phyloP scores from a whole-genome alignment of 352 stramenopile species.

The Phytopythium litorale region DNA sequence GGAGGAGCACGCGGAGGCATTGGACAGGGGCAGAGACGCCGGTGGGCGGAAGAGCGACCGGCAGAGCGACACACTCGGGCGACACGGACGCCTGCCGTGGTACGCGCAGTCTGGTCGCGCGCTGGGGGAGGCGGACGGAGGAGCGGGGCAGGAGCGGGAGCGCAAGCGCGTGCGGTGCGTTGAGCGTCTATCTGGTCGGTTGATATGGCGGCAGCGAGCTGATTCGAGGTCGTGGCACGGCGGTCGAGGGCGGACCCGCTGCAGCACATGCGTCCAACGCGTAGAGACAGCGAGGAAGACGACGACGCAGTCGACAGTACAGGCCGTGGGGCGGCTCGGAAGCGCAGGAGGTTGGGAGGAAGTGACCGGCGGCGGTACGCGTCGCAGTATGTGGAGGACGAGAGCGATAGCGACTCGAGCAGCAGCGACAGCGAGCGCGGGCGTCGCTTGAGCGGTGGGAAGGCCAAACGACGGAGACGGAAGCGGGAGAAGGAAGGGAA shows the following conservation, averaged over 20 bases:
- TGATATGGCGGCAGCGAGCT: conserved; percentile 22
- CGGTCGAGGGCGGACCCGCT: conserved; percentile 30
- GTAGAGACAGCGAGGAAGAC: conserved; percentile 1
- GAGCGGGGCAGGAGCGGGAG: conserved; percentile 21
- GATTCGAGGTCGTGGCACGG: too few relatives aligned
- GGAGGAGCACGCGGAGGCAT: conserved; percentile 6
- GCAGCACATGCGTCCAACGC: conserved; percentile 31
- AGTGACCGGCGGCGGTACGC: conserved; percentile 32
- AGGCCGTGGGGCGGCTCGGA: not conserved
- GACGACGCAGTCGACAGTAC: not conserved
- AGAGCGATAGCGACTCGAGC: not conserved
- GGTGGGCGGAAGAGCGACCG: not conserved
- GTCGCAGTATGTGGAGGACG: conserved; percentile 11
- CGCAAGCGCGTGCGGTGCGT: conserved; percentile 37
- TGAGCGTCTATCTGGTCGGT: not conserved
- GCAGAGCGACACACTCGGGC: conserved; percentile 25
- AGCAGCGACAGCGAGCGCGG: not conserved
- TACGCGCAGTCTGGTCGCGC: conserved; percentile 21
- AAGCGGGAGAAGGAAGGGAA: conserved; percentile 8
- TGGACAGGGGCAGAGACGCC: too few relatives aligned
- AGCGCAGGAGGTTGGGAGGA: conserved; percentile 13
- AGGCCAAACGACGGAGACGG: conserved; percentile 9
- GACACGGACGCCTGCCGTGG: conserved; percentile 32
- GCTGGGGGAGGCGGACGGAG: conserved; percentile 7
- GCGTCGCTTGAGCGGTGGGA: not conserved